Conservation (phyloP, 208 protist genomes). For the Blechomonas ayalai region DNA sequence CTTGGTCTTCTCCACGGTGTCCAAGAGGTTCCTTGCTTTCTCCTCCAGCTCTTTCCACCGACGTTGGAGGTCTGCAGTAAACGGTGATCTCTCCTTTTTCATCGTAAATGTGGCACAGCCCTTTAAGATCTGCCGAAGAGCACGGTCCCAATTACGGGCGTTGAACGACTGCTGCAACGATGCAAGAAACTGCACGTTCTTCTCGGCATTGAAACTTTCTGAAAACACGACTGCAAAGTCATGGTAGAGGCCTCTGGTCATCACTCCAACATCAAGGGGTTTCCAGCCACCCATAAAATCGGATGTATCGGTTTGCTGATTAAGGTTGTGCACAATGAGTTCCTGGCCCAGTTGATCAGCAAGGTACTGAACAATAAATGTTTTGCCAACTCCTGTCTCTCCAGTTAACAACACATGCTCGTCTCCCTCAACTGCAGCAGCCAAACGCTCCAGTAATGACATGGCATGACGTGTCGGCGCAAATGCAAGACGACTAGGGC, state of each 20-base stretch:
- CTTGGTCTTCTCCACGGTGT: slow-evolving; percentile 41
- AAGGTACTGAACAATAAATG: slow-evolving; percentile 90
- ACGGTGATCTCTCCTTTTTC: slow-evolving; percentile 34
- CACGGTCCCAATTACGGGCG: slow-evolving; percentile 51
- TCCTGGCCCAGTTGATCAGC: slow-evolving; percentile 84
- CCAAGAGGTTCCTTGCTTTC: slow-evolving; percentile 35
- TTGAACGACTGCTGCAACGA: slow-evolving; percentile 50
- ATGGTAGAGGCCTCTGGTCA: slow-evolving; percentile 57
- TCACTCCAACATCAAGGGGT: slow-evolving; percentile 93
- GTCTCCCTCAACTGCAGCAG: slow-evolving; percentile 75
- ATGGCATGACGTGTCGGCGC: slow-evolving; percentile 93
- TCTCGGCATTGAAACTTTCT: slow-evolving; percentile 87
- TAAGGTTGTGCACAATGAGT: slow-evolving; percentile 98
- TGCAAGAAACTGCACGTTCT: slow-evolving; percentile 76
- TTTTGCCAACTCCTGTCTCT: slow-evolving; percentile 98
- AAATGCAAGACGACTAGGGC: slow-evolving; percentile 84
- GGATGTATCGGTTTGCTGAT: slow-evolving; percentile 97
- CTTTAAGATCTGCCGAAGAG: slow-evolving; percentile 68
- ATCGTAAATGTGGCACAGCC: slow-evolving; percentile 54
- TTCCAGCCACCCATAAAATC: slow-evolving; percentile 99
- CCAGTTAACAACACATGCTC: slow-evolving; percentile 98
- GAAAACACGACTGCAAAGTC: slow-evolving; percentile 92
- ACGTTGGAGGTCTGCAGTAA: slow-evolving; percentile 11
- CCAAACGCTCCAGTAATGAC: slow-evolving; percentile 93
- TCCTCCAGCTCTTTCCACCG: slow-evolving; percentile 59